A percentile compares a stretch with the other conserved stretches of the same genome.
Evolutionary conservation across 208 protist genomes (phyloP).

Genomic region (Naegleria fowleri): DNA sequence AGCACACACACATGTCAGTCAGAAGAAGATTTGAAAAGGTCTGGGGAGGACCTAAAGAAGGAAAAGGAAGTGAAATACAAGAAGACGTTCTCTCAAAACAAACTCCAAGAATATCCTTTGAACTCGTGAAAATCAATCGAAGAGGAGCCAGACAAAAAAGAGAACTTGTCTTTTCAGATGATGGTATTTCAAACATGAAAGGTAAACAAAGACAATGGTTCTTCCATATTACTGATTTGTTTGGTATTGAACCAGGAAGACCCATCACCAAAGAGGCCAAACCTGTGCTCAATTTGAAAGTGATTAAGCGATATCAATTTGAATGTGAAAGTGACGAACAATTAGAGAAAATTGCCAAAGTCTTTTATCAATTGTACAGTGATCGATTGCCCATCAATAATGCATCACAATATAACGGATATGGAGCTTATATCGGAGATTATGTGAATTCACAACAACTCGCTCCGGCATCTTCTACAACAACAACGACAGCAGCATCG

Average conservation of each 20-base stretch:
- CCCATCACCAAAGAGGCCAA: neutral
- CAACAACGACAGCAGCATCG: neutral
- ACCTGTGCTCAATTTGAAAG: neutral
- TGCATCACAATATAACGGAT: neutral
- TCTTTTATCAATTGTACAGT: neutral
- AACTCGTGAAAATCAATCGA: constrained; percentile 5
- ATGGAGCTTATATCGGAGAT: neutral
- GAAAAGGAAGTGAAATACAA: neutral
- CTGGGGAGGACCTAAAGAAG: neutral
- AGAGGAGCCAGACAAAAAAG: neutral
- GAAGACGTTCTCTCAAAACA: neutral
- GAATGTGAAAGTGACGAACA: neutral
- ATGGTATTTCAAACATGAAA: constrained; percentile 18
- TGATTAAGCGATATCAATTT: constrained; percentile 22
- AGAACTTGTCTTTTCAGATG: neutral
- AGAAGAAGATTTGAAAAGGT: neutral
- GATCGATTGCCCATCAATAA: neutral
- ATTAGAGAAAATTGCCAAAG: neutral
- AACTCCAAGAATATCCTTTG: neutral
- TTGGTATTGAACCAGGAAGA: neutral
- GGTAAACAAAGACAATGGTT: constrained; percentile 12
- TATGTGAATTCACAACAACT: neutral
- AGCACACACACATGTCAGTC: neutral
- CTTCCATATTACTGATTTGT: neutral
- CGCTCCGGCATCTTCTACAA: neutral